These are phyloP conservation scores for Vigna angularis DNA, from an alignment of 306 rosid genomes.

Conservation along the genomic window DNA sequence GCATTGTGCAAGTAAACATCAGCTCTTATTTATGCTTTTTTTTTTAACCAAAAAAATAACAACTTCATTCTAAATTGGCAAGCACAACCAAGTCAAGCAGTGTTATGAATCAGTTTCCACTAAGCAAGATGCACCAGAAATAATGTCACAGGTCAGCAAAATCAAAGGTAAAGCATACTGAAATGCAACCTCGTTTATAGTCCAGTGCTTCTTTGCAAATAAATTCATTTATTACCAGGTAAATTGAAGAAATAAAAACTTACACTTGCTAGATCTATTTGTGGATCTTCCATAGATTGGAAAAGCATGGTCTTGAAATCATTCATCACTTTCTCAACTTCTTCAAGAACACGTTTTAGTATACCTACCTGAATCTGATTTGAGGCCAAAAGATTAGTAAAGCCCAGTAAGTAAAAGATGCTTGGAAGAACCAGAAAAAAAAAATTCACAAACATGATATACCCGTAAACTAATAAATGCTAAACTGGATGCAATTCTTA, in stretches of 20 bases:
- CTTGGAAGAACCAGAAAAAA: constrained; percentile 29
- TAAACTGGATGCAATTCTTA: constrained; percentile 28
- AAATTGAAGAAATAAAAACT: constrained; percentile 49
- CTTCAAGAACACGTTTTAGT: constrained; percentile 98
- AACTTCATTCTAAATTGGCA: constrained; percentile 33
- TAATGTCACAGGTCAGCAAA: constrained; percentile 21
- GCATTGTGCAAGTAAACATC: constrained; percentile 13
- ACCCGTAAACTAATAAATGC: constrained; percentile 27
- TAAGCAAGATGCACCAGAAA: constrained; percentile 24
- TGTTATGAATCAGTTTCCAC: constrained; percentile 20
- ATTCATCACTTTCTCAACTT: constrained; percentile 96
- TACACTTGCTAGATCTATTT: constrained; percentile 87
- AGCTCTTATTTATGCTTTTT: constrained; percentile 5
- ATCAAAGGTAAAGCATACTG: constrained; percentile 25
- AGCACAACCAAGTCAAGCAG: constrained; percentile 15
- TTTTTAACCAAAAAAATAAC: constrained; percentile 3
- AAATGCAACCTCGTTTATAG: not conserved
- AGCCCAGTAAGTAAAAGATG: constrained; percentile 33
- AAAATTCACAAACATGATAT: constrained; percentile 36
- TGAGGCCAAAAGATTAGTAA: constrained; percentile 29
- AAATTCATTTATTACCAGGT: constrained; percentile 23
- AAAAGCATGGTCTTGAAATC: constrained; percentile 94
- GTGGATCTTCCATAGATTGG: constrained; percentile 97
- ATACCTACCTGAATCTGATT: constrained; percentile 83
- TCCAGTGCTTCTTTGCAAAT: constrained; percentile 27